A percentile compares a stretch with the other conserved stretches of the same genome.
Conservation (phyloP, 1,139 yeast genomes). For the Yamadazyma sp. region DNA sequence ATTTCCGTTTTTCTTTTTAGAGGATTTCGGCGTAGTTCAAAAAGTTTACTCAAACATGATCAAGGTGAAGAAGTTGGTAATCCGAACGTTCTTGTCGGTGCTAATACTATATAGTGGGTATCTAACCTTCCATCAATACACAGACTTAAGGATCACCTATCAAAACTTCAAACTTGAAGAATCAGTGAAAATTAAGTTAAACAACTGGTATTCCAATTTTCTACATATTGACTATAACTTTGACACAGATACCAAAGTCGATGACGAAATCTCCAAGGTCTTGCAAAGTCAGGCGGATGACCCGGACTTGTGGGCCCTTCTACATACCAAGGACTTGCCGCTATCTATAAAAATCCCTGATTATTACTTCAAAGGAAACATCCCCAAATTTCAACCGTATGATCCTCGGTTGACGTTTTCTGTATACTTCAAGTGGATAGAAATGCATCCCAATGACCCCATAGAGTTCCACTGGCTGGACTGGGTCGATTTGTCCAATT, state of each 20-base stretch:
- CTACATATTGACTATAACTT: conserved; percentile 20
- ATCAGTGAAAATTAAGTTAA: conserved; percentile 18
- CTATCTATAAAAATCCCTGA: conserved; percentile 20
- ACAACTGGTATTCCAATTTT: conserved; percentile 20
- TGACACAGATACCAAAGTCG: conserved; percentile 20
- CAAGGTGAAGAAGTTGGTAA: conserved; percentile 6
- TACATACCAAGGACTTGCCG: conserved; percentile 15
- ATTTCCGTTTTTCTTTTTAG: neutral
- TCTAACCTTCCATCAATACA: neutral
- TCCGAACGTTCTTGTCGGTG: conserved; percentile 8
- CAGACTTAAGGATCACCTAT: neutral
- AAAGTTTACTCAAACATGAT: conserved; percentile 1
- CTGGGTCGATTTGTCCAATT: conserved; percentile 37
- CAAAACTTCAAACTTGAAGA: conserved; percentile 8
- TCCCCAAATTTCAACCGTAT: conserved; percentile 36
- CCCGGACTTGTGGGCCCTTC: conserved; percentile 27
- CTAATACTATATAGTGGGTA: conserved; percentile 4
- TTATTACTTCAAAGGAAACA: conserved; percentile 13
- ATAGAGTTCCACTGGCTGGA: conserved; percentile 44
- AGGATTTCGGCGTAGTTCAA: too few relatives aligned
- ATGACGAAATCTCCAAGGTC: conserved; percentile 14
- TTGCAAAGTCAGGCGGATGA: conserved; percentile 20
- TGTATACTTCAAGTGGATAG: conserved; percentile 34
- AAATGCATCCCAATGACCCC: conserved; percentile 8
- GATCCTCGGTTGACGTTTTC: conserved; percentile 52